Conservation (phyloP, 331 rosid species). For the Erythrophleum ivorense region DNA sequence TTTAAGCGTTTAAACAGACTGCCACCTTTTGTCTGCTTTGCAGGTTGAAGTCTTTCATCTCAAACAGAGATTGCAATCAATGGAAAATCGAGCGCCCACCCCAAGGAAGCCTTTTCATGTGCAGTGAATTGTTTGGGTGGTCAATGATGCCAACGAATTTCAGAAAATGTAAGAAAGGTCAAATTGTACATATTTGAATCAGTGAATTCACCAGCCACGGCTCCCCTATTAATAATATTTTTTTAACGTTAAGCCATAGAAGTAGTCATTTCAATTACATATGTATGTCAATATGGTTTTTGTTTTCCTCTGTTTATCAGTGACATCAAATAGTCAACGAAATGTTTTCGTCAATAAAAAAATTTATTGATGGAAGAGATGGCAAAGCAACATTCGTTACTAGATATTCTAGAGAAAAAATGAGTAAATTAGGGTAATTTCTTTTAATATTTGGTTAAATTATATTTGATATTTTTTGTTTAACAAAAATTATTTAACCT, state of each 20-base stretch:
- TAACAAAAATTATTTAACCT: not conserved
- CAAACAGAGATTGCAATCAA: constrained; percentile 89
- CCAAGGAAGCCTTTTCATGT: constrained; percentile 89
- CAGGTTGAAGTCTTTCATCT: constrained; percentile 96
- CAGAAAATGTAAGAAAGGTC: not conserved
- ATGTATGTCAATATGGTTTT: not conserved
- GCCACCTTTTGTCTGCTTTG: constrained; percentile 22
- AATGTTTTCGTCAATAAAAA: not conserved
- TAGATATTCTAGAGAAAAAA: not conserved
- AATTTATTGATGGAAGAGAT: not conserved
- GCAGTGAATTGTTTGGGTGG: constrained; percentile 43
- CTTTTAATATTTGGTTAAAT: not conserved
- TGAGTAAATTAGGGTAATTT: not conserved
- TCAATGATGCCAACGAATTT: constrained; percentile 3
- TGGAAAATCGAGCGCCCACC: constrained; percentile 88
- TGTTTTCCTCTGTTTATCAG: not conserved
- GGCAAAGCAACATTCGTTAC: not conserved
- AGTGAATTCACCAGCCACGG: not conserved
- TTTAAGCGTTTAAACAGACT: not conserved
- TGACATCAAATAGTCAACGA: not conserved
- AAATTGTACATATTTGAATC: not conserved
- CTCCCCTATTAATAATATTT: not conserved
- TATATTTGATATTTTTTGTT: not conserved
- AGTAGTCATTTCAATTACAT: no score
- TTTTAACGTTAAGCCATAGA: no score